Percentiles rank a stretch among this genome's conserved stretches.
phyloP scores from a whole-genome alignment of 257 asterid species.

The Jacaranda mimosifolia region DNA sequence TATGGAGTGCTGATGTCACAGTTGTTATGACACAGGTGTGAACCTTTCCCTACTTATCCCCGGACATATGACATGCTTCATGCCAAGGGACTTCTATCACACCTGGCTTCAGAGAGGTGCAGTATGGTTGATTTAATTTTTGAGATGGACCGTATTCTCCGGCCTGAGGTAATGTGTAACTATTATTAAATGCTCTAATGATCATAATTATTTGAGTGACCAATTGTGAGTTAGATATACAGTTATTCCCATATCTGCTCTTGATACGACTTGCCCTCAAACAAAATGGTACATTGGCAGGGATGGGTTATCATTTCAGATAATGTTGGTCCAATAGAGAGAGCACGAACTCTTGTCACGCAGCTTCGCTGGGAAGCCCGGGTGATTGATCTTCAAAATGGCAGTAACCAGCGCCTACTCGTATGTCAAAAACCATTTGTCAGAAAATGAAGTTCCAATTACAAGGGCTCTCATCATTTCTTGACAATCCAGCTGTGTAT shows the following conservation, averaged over 20 bases:
- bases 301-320: conserved; percentile 81
- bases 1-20: background rate
- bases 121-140: conserved; percentile 56
- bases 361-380: conserved; percentile 83
- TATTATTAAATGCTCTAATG: background rate
- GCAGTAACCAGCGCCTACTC: conserved; percentile 72
- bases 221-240: no score
- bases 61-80: conserved; percentile 82
- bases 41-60: conserved; percentile 82
- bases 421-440: conserved; percentile 72
- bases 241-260: no score
- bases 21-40: conserved; percentile 56
- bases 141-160: conserved; percentile 81
- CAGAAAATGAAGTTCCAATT: conserved; percentile 51
- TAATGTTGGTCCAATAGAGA: conserved; percentile 54
- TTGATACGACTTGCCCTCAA: no score
- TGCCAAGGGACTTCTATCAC: conserved; percentile 67
- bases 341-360: conserved; percentile 57
- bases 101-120: conserved; percentile 52
- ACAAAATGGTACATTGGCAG: conserved; percentile 42
- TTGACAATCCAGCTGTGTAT: conserved; percentile 49
- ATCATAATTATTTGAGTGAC: background rate
- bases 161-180: conserved; percentile 73
- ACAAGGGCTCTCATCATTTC: conserved; percentile 5
- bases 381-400: conserved; percentile 68